Evolutionary conservation across 2,329 filamentous ascomycete genomes (phyloP).

Genomic region (Sporothrix euskadiensis): DNA sequence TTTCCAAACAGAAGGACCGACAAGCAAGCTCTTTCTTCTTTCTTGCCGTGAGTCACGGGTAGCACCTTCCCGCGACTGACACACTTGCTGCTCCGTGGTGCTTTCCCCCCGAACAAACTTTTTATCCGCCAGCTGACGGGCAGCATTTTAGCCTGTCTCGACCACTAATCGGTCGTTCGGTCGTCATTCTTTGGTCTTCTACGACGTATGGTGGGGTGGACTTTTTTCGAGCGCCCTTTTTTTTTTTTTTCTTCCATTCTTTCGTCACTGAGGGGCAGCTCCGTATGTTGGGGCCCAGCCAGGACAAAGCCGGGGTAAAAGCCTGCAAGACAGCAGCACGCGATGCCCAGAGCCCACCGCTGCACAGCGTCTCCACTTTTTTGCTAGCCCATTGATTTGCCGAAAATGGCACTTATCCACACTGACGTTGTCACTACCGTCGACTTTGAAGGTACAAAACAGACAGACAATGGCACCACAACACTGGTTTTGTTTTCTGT

Average conservation of each 20-base stretch:
- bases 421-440: neutral
- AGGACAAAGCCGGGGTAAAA: slow-evolving; percentile 14
- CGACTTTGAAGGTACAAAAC: neutral
- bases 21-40: neutral
- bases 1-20: neutral
- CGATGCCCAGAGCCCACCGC: neutral
- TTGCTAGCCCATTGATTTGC: neutral
- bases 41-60: slow-evolving; percentile 9
- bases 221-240: neutral
- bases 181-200: neutral
- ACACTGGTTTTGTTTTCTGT: no score
- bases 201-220: neutral
- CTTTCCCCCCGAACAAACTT: neutral
- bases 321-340: neutral
- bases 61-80: neutral
- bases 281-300: slow-evolving; percentile 1
- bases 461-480: no score
- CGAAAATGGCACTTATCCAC: slow-evolving; percentile 2
- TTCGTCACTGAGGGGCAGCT: slow-evolving; percentile 20
- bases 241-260: neutral
- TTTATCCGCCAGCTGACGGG: slow-evolving; percentile 13
- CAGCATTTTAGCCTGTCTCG: neutral
- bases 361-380: neutral
- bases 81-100: no score
- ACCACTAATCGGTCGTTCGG: neutral